A percentile compares a stretch with the other conserved stretches of the same genome.
Conservation (phyloP, 306 rosid genomes). For the Macrotyloma uniflorum region DNA sequence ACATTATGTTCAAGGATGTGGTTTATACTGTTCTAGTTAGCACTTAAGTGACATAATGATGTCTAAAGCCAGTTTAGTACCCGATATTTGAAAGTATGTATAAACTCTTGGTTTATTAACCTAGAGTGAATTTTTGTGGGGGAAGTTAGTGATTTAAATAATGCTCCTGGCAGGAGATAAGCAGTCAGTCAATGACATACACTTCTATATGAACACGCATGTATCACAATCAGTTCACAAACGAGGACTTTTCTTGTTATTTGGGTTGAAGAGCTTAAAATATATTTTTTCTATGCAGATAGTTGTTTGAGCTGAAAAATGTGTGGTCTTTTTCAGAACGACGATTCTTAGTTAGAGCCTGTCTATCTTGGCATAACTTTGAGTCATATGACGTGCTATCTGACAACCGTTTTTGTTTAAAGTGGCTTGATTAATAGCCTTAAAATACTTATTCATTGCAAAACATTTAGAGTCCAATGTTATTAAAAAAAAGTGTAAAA, state of each 20-base stretch:
- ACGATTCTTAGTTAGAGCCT: background rate
- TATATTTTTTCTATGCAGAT: background rate
- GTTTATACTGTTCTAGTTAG: conserved; percentile 1
- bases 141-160: background rate
- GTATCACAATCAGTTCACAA: no score
- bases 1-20: background rate
- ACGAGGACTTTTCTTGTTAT: background rate
- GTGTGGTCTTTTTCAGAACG: background rate
- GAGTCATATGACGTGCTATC: conserved; percentile 5
- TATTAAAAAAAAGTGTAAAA: background rate
- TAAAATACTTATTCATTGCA: background rate
- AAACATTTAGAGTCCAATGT: background rate
- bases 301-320: conserved; percentile 7
- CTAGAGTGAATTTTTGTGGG: background rate
- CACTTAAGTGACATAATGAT: background rate
- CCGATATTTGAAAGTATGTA: background rate
- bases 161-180: background rate
- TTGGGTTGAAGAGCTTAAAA: background rate
- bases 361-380: conserved; percentile 3
- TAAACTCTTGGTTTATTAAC: background rate
- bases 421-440: background rate
- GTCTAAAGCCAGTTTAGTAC: background rate
- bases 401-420: background rate
- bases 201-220: no score
- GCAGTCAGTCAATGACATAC: background rate